Conservation (phyloP, 2,329 filamentous ascomycete genomes). For the Byssochlamys sp. region DNA sequence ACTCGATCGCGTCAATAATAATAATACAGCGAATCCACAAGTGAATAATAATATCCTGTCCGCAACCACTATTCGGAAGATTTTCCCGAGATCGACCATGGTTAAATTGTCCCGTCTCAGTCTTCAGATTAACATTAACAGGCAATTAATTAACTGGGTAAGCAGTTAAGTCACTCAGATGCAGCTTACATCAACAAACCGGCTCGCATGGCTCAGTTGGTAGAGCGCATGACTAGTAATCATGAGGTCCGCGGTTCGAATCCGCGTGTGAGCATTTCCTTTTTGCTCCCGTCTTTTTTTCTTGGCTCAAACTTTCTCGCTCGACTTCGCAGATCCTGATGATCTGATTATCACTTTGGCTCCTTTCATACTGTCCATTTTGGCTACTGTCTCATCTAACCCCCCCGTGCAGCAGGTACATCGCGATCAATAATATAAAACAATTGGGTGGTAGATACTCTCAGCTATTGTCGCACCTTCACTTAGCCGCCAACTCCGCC, state of each 20-base stretch:
- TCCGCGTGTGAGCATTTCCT: constrained; percentile 21
- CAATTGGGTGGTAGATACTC: not conserved
- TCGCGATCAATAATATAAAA: not conserved
- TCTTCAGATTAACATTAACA: too few relatives aligned
- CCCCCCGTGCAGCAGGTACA: not conserved
- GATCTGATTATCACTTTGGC: not conserved
- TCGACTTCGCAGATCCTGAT: not conserved
- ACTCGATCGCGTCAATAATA: not conserved
- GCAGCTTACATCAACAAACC: not conserved
- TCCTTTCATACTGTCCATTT: not conserved
- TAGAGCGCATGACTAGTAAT: constrained; percentile 32
- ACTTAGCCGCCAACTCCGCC: not conserved
- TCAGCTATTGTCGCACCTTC: not conserved
- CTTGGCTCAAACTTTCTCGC: not conserved
- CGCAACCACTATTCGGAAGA: not conserved
- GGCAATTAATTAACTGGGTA: too few relatives aligned
- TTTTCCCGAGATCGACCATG: not conserved
- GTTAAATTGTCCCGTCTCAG: not conserved
- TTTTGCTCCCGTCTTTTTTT: not conserved
- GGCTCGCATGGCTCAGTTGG: constrained; percentile 25
- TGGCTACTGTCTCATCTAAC: not conserved
- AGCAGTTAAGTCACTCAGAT: not conserved
- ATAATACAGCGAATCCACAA: not conserved
- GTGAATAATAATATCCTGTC: too few relatives aligned
- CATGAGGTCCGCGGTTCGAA: constrained; percentile 29